Conservation (phyloP, 2,329 filamentous ascomycete species). For the Trichoderma harzianum region DNA sequence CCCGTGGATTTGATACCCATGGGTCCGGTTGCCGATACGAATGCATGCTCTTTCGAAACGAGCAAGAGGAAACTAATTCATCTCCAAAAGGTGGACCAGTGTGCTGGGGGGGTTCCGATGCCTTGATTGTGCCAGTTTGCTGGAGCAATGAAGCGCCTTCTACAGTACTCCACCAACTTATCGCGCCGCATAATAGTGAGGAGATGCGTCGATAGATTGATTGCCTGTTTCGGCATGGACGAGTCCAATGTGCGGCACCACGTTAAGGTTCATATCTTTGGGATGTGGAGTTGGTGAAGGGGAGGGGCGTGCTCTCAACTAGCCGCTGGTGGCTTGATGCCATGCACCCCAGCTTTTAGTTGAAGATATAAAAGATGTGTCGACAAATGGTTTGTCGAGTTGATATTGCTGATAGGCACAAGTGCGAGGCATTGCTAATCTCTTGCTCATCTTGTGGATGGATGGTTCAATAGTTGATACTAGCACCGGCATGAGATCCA, state of each 20-base stretch:
- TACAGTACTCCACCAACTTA: not conserved
- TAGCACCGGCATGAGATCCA: not conserved
- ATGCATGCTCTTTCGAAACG: not conserved
- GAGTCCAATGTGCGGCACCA: not conserved
- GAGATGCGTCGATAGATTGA: conserved; percentile 10
- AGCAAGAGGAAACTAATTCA: not conserved
- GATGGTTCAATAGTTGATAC: not conserved
- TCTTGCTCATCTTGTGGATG: not conserved
- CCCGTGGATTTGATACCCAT: not conserved
- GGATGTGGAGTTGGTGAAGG: not conserved
- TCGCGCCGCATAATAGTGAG: not conserved
- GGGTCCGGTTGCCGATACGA: not conserved
- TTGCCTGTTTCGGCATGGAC: conserved; percentile 12
- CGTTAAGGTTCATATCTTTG: not conserved
- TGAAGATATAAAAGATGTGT: not conserved
- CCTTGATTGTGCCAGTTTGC: not conserved
- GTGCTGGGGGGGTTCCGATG: not conserved
- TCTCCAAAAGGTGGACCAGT: not conserved
- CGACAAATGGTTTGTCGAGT: not conserved
- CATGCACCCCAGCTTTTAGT: conserved; percentile 8
- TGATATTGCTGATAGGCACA: not conserved
- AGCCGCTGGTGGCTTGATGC: conserved; percentile 9
- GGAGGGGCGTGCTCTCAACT: not conserved
- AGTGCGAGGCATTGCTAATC: not conserved
- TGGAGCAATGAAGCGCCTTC: not conserved